Conservation (phyloP, 345 rosid species). For the Litchi chinensis region DNA sequence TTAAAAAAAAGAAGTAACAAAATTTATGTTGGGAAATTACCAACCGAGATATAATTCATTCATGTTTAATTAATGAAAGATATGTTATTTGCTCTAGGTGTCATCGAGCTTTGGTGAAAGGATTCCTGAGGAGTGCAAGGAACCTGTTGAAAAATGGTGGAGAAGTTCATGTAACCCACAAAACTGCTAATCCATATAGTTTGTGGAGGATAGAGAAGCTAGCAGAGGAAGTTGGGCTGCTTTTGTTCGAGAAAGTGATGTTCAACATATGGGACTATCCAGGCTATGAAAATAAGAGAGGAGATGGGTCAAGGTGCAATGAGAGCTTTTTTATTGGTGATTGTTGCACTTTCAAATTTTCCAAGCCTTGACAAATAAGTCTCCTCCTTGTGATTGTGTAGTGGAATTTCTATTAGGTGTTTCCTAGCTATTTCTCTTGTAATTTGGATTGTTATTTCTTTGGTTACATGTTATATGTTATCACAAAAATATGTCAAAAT, state of each 20-base stretch:
- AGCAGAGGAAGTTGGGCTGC: slow-evolving; percentile 37
- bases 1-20: too few species aligned
- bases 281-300: slow-evolving; percentile 16
- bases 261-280: slow-evolving; percentile 37
- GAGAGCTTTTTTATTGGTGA: slow-evolving; percentile 40
- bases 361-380: not conserved
- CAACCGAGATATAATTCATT: too few species aligned
- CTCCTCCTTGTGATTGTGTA: too few species aligned
- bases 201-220: slow-evolving; percentile 43
- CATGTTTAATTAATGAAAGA: too few species aligned
- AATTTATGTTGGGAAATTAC: too few species aligned
- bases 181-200: slow-evolving; percentile 31
- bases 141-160: too few species aligned
- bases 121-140: too few species aligned
- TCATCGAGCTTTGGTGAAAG: too few species aligned
- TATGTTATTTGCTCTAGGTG: too few species aligned
- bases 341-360: slow-evolving; percentile 46
- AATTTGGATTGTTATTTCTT: not conserved
- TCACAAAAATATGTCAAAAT: too few species aligned
- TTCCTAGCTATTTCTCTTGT: not conserved
- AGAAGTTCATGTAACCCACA: too few species aligned
- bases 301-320: slow-evolving; percentile 29
- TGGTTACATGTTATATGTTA: not conserved
- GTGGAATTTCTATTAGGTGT: too few species aligned
- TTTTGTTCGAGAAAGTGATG: slow-evolving; percentile 13